Base-by-base conservation (phyloP, 768 basidiomycete species). In the Trametes coccinea region DNA sequence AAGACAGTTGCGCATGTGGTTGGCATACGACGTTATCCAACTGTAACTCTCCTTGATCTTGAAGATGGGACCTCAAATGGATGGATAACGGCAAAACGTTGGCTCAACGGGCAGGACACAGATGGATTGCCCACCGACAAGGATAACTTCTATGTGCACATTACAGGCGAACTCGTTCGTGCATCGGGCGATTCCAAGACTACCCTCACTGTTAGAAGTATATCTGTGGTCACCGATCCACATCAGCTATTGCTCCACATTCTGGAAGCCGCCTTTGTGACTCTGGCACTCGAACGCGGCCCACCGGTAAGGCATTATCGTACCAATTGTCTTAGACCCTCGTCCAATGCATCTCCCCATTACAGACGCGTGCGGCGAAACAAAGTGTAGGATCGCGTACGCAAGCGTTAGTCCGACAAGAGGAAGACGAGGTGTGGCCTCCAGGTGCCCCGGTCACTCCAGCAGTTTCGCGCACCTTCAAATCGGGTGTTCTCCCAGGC, bases 161-260 rank as follows among this genome's bases (percentile, higher is more conserved):
- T 69, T 34, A 40, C 62, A 7, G 67, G 66, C 10, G 48, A 11
- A 16, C 55, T 70, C 14, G 43, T 49, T 2, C 30, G 46, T 9
- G 53, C 17, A 13, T 10, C 29, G 16, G 47, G 43, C 1, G 46
- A 50, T 4, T 17, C 17, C 31, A 46, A n/a, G 33, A 65, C 59
- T 13, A 11, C 11, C 3, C 46, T 68, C 13, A 55, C 55, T 3
- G 34, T 66, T 5, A 59, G 31, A 8, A 16, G 14, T 1, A 52
- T 70, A 58, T 74, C 59, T 75, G 75, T 66, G 71, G 72, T 84
- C 46, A 70, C 66, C 0, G 82, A 85, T 64, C 67, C 69, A 50
- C 78, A 83, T 69, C 83, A 84, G 64, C 66, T 81, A 17, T 78
- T 73, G 61, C 78, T 77, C 64, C 83, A 85, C 68, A 56, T 79